Conservation (phyloP, 352 stramenopile genomes). For the Pythium insidiosum region DNA sequence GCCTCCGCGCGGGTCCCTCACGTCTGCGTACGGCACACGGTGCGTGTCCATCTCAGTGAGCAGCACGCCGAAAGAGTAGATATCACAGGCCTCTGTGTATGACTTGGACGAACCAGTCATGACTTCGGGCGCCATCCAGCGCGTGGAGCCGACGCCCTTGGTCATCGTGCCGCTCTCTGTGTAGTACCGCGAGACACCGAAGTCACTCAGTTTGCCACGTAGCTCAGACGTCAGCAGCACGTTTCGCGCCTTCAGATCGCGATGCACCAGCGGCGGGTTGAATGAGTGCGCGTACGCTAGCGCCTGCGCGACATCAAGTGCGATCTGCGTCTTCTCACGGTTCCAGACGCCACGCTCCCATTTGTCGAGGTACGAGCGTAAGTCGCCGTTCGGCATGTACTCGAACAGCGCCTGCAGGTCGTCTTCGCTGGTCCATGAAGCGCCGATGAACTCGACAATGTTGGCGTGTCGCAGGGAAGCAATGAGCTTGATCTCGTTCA, state of each 20-base stretch:
- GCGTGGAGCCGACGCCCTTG: no score
- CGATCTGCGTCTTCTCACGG: constrained; percentile 6
- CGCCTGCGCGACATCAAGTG: constrained; percentile 7
- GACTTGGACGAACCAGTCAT: neutral
- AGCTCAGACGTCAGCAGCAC: constrained; percentile 14
- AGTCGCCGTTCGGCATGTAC: constrained; percentile 4
- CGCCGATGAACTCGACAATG: constrained; percentile 27
- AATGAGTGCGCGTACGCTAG: constrained; percentile 14
- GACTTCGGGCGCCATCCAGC: constrained; percentile 1
- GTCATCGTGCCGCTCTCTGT: no score
- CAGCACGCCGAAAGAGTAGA: constrained; percentile 1
- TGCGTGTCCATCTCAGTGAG: constrained; percentile 1
- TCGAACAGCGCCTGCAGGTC: constrained; percentile 10
- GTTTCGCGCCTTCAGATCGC: constrained; percentile 33
- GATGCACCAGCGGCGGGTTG: constrained; percentile 13
- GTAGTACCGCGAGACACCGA: no score
- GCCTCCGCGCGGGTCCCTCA: neutral
- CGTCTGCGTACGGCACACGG: neutral
- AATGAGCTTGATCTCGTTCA: constrained; percentile 26
- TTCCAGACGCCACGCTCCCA: neutral
- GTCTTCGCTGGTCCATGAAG: constrained; percentile 9
- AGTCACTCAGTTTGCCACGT: constrained; percentile 19
- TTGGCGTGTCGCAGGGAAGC: constrained; percentile 18
- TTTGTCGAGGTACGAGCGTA: constrained; percentile 7
- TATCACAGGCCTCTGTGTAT: neutral